Percentiles rank a stretch among this genome's conserved stretches.
These are phyloP conservation scores for Gastrolobium villosum DNA, from an alignment of 306 rosid species.

Conservation along the genomic window DNA sequence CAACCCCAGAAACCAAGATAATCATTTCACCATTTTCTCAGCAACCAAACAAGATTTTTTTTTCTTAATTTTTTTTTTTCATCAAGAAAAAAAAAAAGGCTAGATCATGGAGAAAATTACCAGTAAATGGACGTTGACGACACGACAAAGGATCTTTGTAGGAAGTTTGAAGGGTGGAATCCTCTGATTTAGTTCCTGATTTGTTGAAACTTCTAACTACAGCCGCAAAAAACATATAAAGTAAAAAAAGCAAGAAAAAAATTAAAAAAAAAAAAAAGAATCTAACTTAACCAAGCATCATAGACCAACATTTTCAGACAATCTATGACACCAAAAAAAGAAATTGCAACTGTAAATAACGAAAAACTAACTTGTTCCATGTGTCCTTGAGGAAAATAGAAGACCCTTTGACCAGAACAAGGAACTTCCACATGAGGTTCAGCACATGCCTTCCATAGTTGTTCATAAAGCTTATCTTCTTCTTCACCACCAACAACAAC, in stretches of 20 bases:
- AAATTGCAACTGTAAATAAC: constrained; percentile 3
- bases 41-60: not conserved
- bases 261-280: not conserved
- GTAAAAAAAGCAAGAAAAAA: not conserved
- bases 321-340: not conserved
- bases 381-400: constrained; percentile 88
- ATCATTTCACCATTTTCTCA: constrained; percentile 27
- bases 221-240: constrained; percentile 38
- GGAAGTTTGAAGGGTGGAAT: constrained; percentile 79
- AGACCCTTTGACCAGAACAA: constrained; percentile 64
- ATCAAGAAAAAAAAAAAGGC: not conserved
- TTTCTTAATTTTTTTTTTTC: not conserved
- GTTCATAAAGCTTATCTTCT: constrained; percentile 65
- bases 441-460: constrained; percentile 87
- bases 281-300: constrained; percentile 5
- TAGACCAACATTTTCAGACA: constrained; percentile 13
- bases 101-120: constrained; percentile 41
- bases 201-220: constrained; percentile 86
- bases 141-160: constrained; percentile 77
- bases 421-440: constrained; percentile 90
- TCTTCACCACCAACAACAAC: not conserved
- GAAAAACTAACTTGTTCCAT: constrained; percentile 75
- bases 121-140: constrained; percentile 65
- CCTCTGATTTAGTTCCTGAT: constrained; percentile 79
- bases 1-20: not conserved